phyloP scores from a whole-genome alignment of 306 rosid genomes.

The Chamaecrista fasciculata region DNA sequence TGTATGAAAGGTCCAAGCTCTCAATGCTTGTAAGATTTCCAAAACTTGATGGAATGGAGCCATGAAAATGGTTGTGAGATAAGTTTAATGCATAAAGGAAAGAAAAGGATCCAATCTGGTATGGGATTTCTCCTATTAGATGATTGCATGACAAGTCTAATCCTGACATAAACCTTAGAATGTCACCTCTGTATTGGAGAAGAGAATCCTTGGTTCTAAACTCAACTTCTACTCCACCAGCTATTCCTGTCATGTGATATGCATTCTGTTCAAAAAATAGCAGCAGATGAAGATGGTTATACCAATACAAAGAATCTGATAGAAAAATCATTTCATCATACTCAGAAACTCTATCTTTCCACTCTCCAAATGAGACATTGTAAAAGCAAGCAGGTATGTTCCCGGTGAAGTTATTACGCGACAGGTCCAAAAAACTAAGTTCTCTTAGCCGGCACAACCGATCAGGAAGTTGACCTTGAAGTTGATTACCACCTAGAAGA shows the following conservation, averaged over 20 bases:
- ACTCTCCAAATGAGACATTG: neutral
- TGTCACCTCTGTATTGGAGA: neutral
- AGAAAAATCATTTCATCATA: neutral
- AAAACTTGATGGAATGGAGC: neutral
- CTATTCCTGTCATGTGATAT: neutral
- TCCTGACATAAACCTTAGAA: neutral
- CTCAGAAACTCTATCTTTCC: too few species aligned
- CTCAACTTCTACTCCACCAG: neutral
- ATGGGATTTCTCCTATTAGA: neutral
- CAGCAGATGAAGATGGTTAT: neutral
- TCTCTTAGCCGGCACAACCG: neutral
- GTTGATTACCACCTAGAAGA: neutral
- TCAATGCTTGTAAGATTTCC: neutral
- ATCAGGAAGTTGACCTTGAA: neutral
- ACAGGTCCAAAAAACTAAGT: neutral
- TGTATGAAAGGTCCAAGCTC: neutral
- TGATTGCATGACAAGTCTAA: slow-evolving; percentile 15
- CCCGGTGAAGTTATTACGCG: neutral
- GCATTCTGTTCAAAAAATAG: neutral
- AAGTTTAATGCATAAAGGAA: slow-evolving; percentile 12
- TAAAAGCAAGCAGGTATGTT: neutral
- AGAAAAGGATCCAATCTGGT: neutral
- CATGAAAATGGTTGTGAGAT: slow-evolving; percentile 12
- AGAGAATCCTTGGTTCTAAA: neutral
- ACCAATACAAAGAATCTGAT: neutral